These are phyloP conservation scores for Stagonosporopsis vannaccii DNA, from an alignment of 2,329 filamentous ascomycete genomes.

Conservation along the genomic window DNA sequence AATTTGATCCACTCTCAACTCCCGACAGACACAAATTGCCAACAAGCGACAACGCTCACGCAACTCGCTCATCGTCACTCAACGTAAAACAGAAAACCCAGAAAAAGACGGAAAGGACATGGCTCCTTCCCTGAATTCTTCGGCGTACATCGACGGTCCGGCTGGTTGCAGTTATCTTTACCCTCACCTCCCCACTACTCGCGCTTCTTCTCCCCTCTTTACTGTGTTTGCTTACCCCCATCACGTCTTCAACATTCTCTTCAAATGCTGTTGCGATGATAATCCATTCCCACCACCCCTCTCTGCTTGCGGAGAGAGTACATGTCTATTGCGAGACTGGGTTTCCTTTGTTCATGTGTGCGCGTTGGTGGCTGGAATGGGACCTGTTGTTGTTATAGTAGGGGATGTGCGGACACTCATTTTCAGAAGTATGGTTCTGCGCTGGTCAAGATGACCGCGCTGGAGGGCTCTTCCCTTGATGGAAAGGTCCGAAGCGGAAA, in stretches of 20 bases:
- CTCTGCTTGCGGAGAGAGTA: conserved; percentile 43
- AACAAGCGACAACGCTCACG: conserved; percentile 24
- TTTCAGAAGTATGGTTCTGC: conserved; percentile 33
- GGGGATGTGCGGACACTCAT: conserved; percentile 26
- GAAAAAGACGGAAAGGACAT: conserved; percentile 44
- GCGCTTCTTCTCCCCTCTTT: conserved; percentile 21
- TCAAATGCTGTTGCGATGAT: conserved; percentile 18
- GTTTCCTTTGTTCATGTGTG: conserved; percentile 43
- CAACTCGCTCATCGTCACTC: conserved; percentile 33
- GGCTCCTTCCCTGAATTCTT: conserved; percentile 38
- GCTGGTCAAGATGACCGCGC: conserved; percentile 32
- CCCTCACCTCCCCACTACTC: conserved; percentile 19
- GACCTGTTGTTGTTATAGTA: conserved; percentile 26
- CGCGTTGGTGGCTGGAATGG: conserved; percentile 21
- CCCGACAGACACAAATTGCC: conserved; percentile 25
- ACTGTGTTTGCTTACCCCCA: conserved; percentile 39
- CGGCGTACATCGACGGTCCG: conserved; percentile 34
- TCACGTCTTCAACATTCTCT: conserved; percentile 27
- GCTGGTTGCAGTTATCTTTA: conserved; percentile 34
- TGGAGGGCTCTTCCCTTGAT: conserved; percentile 31
- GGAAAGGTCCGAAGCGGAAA: conserved; percentile 33
- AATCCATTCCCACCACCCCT: conserved; percentile 23
- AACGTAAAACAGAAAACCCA: conserved; percentile 36
- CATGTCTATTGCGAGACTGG: conserved; percentile 42
- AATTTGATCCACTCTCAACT: conserved; percentile 26